Base-by-base conservation (phyloP, 257 asterid species). In the Lantana camara region DNA sequence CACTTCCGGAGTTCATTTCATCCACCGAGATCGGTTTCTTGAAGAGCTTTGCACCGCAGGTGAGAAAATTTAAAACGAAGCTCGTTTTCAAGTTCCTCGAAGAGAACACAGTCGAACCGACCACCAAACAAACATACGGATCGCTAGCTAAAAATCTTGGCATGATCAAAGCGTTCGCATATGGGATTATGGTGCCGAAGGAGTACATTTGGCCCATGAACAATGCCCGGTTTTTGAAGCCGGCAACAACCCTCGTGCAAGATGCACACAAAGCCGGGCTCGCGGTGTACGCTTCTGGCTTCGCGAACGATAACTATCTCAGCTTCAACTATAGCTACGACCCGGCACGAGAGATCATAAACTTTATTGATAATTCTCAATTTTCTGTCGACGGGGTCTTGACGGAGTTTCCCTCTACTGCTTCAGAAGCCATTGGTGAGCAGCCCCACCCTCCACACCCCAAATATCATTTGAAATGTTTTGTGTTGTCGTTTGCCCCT, bases 21-120 rank as follows among this genome's bases (percentile, higher is more conserved):
- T 94, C 97, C 15, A 88, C 97, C 2, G 99, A 94, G 86, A 79
- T 94, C 27, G 97, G 82, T 48, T 90, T 94, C 89, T 75, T 94
- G 89, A 90, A 83, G 73, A 29, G 77, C 19, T 50, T 94, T 2
- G 76, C 74, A 35, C 64, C 82, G 13, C 75, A 75, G 73, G 45
- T 86, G 69, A 77, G 75, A 5, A 59, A 21, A 13, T 65, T 72
- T 22, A 70, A 61, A 24, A 82, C 88, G 4, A 94, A 86, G 79
- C 80, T 88, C 44, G 49, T 90, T 24, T 72, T 90, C 79, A 70
- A 38, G 65, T 70, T 90, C 68, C 79, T 79, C 22, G 81, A 48
- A 32, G 19, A 22, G 41, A 70, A 69, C 38, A 71, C 27, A 7
- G 38, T 84, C 0, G 99, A 94, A 60, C 96, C 96, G 0, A 78